Evolutionary conservation across 2,329 filamentous ascomycete species (phyloP).

Genomic region (Cryphonectria nitschkei): DNA sequence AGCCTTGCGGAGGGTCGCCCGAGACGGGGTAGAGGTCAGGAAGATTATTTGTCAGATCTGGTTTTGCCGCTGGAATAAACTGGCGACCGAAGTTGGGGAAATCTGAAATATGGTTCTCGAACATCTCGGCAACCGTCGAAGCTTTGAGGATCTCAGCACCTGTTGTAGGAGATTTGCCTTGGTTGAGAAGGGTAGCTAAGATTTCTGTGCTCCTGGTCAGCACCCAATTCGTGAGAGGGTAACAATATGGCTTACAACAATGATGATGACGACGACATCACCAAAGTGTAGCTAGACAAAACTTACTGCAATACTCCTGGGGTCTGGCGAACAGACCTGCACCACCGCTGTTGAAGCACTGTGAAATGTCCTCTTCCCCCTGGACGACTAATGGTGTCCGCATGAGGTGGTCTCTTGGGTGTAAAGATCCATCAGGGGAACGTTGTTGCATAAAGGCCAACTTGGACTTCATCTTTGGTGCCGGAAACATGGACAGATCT

Average conservation of each 20-base stretch:
- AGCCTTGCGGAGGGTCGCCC: slow-evolving; percentile 58
- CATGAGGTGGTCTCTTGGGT: slow-evolving; percentile 49
- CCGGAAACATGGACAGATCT: slow-evolving; percentile 57
- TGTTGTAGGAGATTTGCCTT: slow-evolving; percentile 61
- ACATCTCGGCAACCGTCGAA: slow-evolving; percentile 63
- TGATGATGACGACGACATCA: not conserved
- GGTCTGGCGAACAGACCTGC: slow-evolving; percentile 59
- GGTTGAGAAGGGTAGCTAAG: slow-evolving; percentile 62
- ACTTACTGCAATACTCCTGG: slow-evolving; percentile 58
- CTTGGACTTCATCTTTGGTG: slow-evolving; percentile 51
- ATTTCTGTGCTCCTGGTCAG: slow-evolving; percentile 46
- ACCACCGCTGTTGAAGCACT: slow-evolving; percentile 57
- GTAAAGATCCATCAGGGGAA: slow-evolving; percentile 45
- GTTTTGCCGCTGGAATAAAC: slow-evolving; percentile 47
- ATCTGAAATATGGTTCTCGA: slow-evolving; percentile 60
- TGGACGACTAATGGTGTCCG: slow-evolving; percentile 47
- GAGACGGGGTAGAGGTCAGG: slow-evolving; percentile 52
- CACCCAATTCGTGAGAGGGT: not conserved
- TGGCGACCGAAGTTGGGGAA: slow-evolving; percentile 53
- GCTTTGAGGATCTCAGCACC: slow-evolving; percentile 54
- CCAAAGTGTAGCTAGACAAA: not conserved
- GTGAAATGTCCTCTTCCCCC: slow-evolving; percentile 41
- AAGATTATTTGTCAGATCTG: slow-evolving; percentile 48
- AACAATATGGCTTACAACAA: not conserved
- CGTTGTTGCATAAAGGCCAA: slow-evolving; percentile 59